phyloP scores from a whole-genome alignment of 1,284 basidiomycete species.

The Heliocybe sulcata region DNA sequence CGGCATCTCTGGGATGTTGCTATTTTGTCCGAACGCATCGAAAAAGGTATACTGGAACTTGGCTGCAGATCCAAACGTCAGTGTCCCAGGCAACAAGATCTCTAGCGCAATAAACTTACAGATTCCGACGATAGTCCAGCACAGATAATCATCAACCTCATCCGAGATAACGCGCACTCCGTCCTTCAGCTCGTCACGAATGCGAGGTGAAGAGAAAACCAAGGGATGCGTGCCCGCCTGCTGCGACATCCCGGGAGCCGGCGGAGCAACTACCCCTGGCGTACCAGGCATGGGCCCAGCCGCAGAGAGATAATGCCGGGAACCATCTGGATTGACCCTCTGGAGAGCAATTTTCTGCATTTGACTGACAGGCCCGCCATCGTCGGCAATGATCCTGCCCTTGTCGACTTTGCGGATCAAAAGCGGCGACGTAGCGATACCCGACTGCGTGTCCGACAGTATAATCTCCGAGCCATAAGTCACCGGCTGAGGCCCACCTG shows the following conservation, averaged over 20 bases:
- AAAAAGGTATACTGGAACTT: conserved; percentile 95
- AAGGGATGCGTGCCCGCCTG: conserved; percentile 76
- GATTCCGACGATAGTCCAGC: conserved; percentile 95
- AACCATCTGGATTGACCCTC: conserved; percentile 72
- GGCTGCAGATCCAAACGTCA: conserved; percentile 34
- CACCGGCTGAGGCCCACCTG: conserved; percentile 69
- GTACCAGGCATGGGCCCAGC: conserved; percentile 75
- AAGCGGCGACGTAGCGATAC: conserved; percentile 81
- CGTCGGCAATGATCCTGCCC: conserved; percentile 73
- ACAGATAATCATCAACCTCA: conserved; percentile 90
- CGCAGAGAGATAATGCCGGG: conserved; percentile 76
- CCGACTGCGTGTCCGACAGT: conserved; percentile 78
- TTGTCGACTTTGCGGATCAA: conserved; percentile 92
- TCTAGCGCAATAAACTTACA: conserved; percentile 49
- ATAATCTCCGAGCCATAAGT: conserved; percentile 90
- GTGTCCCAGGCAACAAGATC: not conserved
- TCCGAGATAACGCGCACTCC: conserved; percentile 64
- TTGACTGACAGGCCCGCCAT: conserved; percentile 89
- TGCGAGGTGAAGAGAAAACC: conserved; percentile 68
- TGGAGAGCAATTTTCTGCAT: conserved; percentile 95
- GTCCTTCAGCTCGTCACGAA: conserved; percentile 70
- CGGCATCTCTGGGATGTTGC: conserved; percentile 64
- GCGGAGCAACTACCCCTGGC: conserved; percentile 54
- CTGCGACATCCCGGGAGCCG: conserved; percentile 60
- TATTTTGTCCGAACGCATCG: conserved; percentile 78